A percentile compares a stretch with the other conserved stretches of the same genome.
phyloP scores from a whole-genome alignment of 108 stramenopile species.

The Cyclotella sp. region DNA sequence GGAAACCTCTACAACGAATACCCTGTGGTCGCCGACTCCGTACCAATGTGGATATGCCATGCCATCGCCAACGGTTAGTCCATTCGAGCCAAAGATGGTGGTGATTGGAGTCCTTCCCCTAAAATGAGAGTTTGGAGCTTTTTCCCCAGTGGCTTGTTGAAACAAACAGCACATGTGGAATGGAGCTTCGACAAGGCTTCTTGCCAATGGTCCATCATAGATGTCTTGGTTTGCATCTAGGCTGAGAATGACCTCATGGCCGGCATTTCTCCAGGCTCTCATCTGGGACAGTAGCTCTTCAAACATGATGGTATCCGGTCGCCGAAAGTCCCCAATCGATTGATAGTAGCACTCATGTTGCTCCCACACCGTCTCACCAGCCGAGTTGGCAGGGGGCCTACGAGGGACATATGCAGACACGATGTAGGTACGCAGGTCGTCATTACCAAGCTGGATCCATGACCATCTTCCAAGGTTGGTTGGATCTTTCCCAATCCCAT shows the following conservation, averaged over 20 bases:
- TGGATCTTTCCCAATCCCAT: neutral
- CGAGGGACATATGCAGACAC: neutral
- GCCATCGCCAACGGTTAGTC: neutral
- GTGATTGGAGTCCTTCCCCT: neutral
- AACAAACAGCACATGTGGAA: neutral
- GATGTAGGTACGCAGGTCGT: neutral
- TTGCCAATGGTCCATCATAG: neutral
- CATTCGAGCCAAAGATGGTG: constrained; percentile 6
- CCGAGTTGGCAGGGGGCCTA: neutral
- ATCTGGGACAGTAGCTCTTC: neutral
- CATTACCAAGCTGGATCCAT: neutral
- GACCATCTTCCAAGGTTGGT: neutral
- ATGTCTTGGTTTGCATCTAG: constrained; percentile 7
- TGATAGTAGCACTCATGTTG: neutral
- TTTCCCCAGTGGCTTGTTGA: neutral
- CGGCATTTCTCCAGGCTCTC: neutral
- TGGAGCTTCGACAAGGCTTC: neutral
- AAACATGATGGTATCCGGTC: neutral
- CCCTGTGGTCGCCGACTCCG: too few species aligned
- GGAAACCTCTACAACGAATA: too few species aligned
- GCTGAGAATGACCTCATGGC: neutral
- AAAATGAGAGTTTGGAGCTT: constrained; percentile 10
- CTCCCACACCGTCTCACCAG: constrained; percentile 2
- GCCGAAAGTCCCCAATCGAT: neutral
- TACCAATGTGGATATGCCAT: too few species aligned